phyloP scores from a whole-genome alignment of 495 filamentous ascomycete genomes.

The Xylaria scruposa region DNA sequence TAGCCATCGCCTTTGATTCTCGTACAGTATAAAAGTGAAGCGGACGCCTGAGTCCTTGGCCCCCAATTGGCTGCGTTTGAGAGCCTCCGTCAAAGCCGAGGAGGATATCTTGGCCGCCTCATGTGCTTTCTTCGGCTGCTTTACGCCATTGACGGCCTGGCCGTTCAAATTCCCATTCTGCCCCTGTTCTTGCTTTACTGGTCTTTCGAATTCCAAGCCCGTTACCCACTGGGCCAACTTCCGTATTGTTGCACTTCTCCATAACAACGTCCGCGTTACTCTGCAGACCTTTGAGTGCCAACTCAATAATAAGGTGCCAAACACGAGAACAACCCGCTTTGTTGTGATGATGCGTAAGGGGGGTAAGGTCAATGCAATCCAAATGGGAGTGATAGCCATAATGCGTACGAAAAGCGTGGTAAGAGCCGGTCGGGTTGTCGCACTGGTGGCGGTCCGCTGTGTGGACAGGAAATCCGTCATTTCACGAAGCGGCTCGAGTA shows the following conservation, averaged over 20 bases:
- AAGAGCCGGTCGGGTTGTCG: conserved; percentile 89
- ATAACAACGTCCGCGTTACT: conserved; percentile 85
- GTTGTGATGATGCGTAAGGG: conserved; percentile 87
- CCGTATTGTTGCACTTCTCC: conserved; percentile 81
- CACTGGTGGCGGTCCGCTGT: conserved; percentile 86
- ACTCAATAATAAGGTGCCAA: conserved; percentile 82
- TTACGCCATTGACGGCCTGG: conserved; percentile 21
- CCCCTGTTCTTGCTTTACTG: conserved; percentile 40
- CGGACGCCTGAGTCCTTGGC: conserved; percentile 74
- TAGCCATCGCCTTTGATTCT: conserved; percentile 96
- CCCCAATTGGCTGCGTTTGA: conserved; percentile 39
- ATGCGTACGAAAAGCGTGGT: conserved; percentile 90
- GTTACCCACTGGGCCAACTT: conserved; percentile 71
- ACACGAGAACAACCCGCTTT: conserved; percentile 75
- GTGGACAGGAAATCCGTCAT: conserved; percentile 94
- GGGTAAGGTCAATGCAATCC: conserved; percentile 81
- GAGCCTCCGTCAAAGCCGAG: conserved; percentile 40
- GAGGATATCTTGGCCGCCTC: conserved; percentile 34
- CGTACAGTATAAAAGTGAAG: conserved; percentile 95
- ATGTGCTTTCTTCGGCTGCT: conserved; percentile 30
- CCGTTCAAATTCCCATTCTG: conserved; percentile 31
- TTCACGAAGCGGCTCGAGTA: conserved; percentile 85
- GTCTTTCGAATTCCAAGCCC: conserved; percentile 71
- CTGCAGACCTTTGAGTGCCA: conserved; percentile 91
- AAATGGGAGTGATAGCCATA: conserved; percentile 82